Evolutionary conservation across 108 stramenopile species (phyloP), one percentile per base, ranked within the genome.

Genomic region (Mayamaea pseudoterrestris): DNA sequence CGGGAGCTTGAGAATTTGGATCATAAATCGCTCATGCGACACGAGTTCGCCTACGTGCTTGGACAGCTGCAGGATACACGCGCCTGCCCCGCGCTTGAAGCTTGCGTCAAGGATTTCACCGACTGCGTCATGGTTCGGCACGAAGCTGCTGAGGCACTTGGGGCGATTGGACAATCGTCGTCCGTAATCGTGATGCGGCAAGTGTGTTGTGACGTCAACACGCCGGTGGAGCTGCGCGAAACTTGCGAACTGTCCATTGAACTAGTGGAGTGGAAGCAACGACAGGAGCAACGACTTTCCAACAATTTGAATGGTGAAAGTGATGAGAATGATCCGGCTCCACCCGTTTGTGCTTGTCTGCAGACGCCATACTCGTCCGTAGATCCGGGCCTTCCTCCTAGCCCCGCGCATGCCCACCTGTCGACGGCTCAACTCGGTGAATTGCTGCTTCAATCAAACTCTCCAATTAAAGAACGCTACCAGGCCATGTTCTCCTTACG

Each of bases 401-500:
- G 88, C 71, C 85, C 83, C 20, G 41, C 65, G 14, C 83, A 81
- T 62, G 58, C 9, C 6, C 39, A 40, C 16, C 47, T 71, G 59
- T 63, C 70, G 8, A 48, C 69, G 1, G 44, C 27, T 3, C 72
- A 79, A 37, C 58, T 98, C 20, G 83, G 87, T 9, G 50, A 55
- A 27, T 62, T 80, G 46, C 59, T 99, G 23, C 31, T 64, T 21
- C 74, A 99, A 68, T 42, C 47, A 47, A 27, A 22, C 13, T 35
- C 40, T n/a, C 68, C 78, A 32, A 62, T 99, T 12, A 93, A 95
- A 62, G 80, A 93, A 55, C 67, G 99, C 44, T 94, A 90, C 57
- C 81, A 94, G 28, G 96, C 95, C 44, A 98, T 99, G 96, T 99
- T 99, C 59, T 80, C 90, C 5, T 51, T 99, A 21, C 74, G 99